A percentile compares a stretch with the other conserved stretches of the same genome.
phyloP scores from a whole-genome alignment of 768 basidiomycete species.

The Cantharellus anzutake region DNA sequence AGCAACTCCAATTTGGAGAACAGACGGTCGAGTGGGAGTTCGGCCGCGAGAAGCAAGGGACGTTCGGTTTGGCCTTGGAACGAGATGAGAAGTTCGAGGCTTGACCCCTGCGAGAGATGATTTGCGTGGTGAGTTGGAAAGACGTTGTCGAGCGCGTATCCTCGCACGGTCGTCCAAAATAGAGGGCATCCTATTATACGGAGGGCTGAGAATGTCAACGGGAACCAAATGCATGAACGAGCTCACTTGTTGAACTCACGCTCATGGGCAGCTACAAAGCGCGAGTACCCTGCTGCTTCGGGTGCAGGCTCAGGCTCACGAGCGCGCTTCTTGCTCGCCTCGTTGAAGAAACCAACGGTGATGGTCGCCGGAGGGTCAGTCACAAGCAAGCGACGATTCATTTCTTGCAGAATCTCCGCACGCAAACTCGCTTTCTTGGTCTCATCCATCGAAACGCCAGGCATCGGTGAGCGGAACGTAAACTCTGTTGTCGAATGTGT shows the following conservation, averaged over 20 bases:
- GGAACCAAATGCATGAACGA: neutral
- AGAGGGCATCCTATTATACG: constrained; percentile 2
- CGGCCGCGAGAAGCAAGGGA: neutral
- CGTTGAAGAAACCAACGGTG: too few relatives aligned
- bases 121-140: neutral
- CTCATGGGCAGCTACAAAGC: neutral
- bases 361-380: too few relatives aligned
- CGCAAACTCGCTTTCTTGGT: constrained; percentile 20
- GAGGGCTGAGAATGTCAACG: neutral
- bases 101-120: neutral
- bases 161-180: constrained; percentile 3
- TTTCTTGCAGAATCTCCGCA: constrained; percentile 57
- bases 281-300: too few relatives aligned
- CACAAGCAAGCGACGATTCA: constrained; percentile 30
- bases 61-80: too few relatives aligned
- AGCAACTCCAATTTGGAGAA: neutral
- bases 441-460: neutral
- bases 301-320: neutral
- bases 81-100: too few relatives aligned
- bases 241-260: constrained; percentile 6
- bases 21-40: neutral
- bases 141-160: too few relatives aligned
- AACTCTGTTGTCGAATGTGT: constrained; percentile 30
- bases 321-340: neutral
- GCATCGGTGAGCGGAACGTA: constrained; percentile 12